Base-by-base conservation (phyloP, 176 grass and related monocot species). In the Rhipidocladum racemiflorum region DNA sequence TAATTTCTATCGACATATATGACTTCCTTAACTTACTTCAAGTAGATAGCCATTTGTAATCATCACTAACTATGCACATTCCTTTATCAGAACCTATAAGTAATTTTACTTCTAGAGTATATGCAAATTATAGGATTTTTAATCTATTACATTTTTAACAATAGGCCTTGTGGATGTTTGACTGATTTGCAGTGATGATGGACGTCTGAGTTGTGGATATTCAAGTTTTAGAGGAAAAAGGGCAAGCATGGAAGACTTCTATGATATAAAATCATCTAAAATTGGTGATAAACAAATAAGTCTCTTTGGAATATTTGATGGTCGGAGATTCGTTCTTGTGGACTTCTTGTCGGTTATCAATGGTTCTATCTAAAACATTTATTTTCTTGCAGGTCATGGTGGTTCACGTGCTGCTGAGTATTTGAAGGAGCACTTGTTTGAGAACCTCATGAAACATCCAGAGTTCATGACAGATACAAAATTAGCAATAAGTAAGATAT, bases 241-340 rank as follows among this genome's bases (percentile, higher is more conserved):
- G 79, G 96, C 92, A 80, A 95, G 71, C 84, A 98, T 98, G 96
- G 96, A 98, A 74, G 96, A 98, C 88, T 95, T 91, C 61, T 95
- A 88, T 91, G 96, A 98, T 86, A 88, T 92, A 81, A 98, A 98
- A 88, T 93, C 87, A 74, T 91, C 87, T 38, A 87, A 86, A 86
- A 91, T 95, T 49, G 90, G 87, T 83, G 90, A 94, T 70, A 89
- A 91, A 83, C 85, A 91, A 69, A 91, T 98, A 78, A 87, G 57
- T 75, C 90, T 98, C 86, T 98, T 98, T 36, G 96, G 95, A 82
- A 95, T 98, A 84, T 98, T 98, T 90, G 96, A 98, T 76, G 96
- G 96, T 98, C 16, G 14, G 79, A 21, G 8, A 75, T 85, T 82
- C 63, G 56, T 89, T 83, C 88, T 81, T 76, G 23, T 57, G 63